phyloP scores from a whole-genome alignment of 2,329 filamentous ascomycete species.

The Diaporthe aspalathi region DNA sequence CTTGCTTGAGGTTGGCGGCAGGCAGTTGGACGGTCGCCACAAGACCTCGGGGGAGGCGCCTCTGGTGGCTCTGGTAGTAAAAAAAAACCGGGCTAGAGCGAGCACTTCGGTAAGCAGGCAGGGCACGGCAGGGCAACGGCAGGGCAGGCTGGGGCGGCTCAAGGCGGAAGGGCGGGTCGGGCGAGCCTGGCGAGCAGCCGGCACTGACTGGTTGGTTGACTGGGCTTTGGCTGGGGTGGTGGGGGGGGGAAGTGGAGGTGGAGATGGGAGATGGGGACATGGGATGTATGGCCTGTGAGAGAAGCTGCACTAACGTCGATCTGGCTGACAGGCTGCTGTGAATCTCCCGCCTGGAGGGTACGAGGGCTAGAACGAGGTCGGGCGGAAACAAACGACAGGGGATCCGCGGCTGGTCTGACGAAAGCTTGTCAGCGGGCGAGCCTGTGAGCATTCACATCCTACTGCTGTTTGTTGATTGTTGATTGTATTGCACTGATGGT shows the following conservation, averaged over 20 bases:
- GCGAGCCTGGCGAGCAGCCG: background rate
- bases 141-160: background rate
- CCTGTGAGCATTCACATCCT: background rate
- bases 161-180: background rate
- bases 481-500: background rate
- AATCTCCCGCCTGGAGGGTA: conserved; percentile 10
- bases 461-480: background rate
- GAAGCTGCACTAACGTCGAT: conserved; percentile 20
- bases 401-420: conserved; percentile 16
- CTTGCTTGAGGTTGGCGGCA: conserved; percentile 18
- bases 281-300: too few relatives aligned
- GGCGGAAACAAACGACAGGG: conserved; percentile 21
- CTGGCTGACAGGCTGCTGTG: conserved; percentile 25
- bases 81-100: conserved; percentile 24
- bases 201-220: background rate
- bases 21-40: conserved; percentile 26
- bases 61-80: conserved; percentile 8
- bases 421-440: conserved; percentile 13
- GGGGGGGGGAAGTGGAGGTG: background rate
- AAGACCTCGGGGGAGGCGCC: conserved; percentile 25
- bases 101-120: conserved; percentile 13
- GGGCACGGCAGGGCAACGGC: background rate
- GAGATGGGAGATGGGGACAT: conserved; percentile 9
- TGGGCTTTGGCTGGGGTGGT: too few relatives aligned
- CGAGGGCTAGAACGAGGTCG: conserved; percentile 6